A percentile compares a stretch with the other conserved stretches of the same genome.
phyloP scores from a whole-genome alignment of 108 stramenopile species.

The Aurantiochytrium sp. region DNA sequence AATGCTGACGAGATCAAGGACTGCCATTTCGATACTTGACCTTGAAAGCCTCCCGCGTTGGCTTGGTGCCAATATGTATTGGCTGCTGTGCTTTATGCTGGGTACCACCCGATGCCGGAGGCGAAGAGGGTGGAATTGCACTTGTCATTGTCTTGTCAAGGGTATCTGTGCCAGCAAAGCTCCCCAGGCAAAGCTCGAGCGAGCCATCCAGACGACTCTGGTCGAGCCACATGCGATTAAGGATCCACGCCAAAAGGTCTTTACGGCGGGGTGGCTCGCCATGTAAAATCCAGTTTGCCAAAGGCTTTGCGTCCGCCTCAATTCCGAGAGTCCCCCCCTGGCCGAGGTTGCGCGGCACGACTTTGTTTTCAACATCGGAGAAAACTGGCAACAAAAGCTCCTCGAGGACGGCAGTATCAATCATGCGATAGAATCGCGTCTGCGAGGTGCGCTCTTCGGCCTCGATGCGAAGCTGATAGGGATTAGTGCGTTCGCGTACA shows the following conservation, averaged over 20 bases:
- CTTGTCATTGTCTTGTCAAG: background rate
- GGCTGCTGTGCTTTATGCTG: background rate
- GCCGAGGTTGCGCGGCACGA: background rate
- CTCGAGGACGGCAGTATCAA: background rate
- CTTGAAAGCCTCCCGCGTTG: background rate
- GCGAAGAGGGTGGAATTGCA: background rate
- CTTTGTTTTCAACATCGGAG: background rate
- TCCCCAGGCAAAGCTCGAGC: slow-evolving; percentile 9
- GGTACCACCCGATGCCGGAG: background rate
- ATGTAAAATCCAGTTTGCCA: background rate
- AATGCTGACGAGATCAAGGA: too few relatives aligned
- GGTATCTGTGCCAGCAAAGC: background rate
- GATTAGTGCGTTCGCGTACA: background rate
- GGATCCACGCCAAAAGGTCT: background rate
- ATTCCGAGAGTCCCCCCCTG: background rate
- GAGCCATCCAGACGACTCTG: background rate
- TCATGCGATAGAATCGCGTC: background rate
- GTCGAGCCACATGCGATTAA: background rate
- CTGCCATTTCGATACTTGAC: background rate
- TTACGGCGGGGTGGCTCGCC: slow-evolving; percentile 11
- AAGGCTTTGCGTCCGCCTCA: background rate
- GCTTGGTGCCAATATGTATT: background rate
- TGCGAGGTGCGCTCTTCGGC: background rate
- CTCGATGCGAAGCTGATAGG: background rate
- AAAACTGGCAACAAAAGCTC: background rate